A percentile compares a stretch with the other conserved stretches of the same genome.
phyloP scores from a whole-genome alignment of 805 yeast genomes.

The Henningerozyma blattae region DNA sequence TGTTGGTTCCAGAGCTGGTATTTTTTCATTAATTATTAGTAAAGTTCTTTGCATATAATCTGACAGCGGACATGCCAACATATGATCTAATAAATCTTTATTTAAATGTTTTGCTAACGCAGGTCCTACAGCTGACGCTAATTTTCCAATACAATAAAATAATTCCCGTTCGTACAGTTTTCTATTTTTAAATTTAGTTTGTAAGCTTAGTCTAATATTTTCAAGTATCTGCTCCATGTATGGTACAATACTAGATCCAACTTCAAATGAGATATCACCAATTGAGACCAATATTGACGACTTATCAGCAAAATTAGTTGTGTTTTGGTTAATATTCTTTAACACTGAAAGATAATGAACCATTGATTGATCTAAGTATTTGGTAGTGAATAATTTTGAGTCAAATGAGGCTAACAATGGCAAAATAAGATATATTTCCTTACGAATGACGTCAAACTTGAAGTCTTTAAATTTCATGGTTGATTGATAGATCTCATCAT shows the following conservation, averaged over 20 bases:
- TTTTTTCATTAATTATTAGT: constrained; percentile 49
- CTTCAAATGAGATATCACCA: constrained; percentile 69
- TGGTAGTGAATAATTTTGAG: constrained; percentile 61
- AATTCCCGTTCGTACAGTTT: constrained; percentile 75
- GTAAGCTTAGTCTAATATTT: constrained; percentile 68
- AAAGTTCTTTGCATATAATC: constrained; percentile 71
- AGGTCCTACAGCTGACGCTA: constrained; percentile 85
- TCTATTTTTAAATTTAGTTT: constrained; percentile 36
- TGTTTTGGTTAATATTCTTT: constrained; percentile 41
- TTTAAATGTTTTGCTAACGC: constrained; percentile 84
- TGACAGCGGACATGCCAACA: constrained; percentile 75
- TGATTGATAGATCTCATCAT: constrained; percentile 67
- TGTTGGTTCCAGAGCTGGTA: constrained; percentile 68
- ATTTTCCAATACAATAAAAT: constrained; percentile 76
- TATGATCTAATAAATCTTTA: constrained; percentile 64
- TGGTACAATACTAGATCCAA: constrained; percentile 74
- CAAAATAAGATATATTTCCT: constrained; percentile 72
- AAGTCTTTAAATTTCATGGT: constrained; percentile 67
- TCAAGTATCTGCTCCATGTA: constrained; percentile 82
- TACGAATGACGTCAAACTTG: constrained; percentile 61
- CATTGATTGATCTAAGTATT: constrained; percentile 70
- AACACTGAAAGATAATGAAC: constrained; percentile 67
- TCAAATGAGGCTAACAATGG: constrained; percentile 77
- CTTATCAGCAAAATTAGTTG: constrained; percentile 37
- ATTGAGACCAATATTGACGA: constrained; percentile 67